Evolutionary conservation across 192 early-diverging fungal genomes (phyloP).

Genomic region (Mortierella hygrophila): DNA sequence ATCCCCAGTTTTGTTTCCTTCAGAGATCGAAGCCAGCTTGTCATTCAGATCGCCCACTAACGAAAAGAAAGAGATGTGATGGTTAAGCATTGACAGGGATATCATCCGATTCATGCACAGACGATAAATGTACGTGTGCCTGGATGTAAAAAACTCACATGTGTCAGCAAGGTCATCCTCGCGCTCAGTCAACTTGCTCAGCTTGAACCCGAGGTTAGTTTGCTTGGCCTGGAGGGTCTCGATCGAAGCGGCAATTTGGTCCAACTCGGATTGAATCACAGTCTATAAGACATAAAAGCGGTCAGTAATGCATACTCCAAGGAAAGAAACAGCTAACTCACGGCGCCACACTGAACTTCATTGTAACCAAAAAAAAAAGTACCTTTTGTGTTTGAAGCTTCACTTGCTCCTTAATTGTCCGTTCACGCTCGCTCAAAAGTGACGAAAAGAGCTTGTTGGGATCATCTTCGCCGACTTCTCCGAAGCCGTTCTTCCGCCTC

Average conservation of each 20-base stretch:
- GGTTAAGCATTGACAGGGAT: not conserved
- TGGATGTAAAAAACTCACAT: constrained; percentile 24
- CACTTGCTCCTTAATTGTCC: constrained; percentile 64
- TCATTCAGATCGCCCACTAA: constrained; percentile 64
- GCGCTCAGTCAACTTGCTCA: constrained; percentile 59
- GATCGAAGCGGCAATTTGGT: constrained; percentile 65
- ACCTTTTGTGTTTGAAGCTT: constrained; percentile 66
- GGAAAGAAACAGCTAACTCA: too few relatives aligned
- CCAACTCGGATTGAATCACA: constrained; percentile 58
- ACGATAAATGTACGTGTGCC: not conserved
- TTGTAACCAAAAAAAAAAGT: not conserved
- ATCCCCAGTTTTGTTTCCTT: constrained; percentile 32
- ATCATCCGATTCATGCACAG: not conserved
- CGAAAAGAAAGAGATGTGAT: not conserved
- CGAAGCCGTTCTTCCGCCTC: constrained; percentile 53
- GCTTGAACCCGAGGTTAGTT: constrained; percentile 57
- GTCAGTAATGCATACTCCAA: not conserved
- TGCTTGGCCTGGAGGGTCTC: constrained; percentile 61
- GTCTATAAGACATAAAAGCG: constrained; percentile 15
- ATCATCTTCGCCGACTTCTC: constrained; percentile 52
- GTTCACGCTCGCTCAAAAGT: constrained; percentile 65
- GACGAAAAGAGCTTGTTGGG: constrained; percentile 59
- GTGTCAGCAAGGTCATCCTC: constrained; percentile 58
- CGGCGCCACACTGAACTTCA: too few relatives aligned
- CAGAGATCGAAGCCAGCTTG: constrained; percentile 56